phyloP scores from a whole-genome alignment of 2,329 filamentous ascomycete genomes.

The Curvularia eragrostidis region DNA sequence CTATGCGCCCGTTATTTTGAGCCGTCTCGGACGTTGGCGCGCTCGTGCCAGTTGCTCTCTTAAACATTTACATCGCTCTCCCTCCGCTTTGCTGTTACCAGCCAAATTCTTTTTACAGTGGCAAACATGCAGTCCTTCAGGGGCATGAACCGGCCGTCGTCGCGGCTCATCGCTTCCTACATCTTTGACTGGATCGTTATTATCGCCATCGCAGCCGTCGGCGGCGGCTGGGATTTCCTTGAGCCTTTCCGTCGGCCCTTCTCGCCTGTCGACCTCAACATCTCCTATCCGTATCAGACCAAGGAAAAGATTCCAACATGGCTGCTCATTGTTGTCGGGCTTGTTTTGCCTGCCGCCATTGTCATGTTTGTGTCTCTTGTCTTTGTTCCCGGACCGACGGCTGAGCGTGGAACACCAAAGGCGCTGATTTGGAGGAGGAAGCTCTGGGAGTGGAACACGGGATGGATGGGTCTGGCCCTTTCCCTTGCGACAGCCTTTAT shows the following conservation, averaged over 20 bases:
- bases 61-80: neutral
- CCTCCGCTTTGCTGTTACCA: constrained; percentile 13
- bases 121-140: constrained; percentile 36
- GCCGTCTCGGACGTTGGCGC: constrained; percentile 7
- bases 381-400: constrained; percentile 75
- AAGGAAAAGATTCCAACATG: constrained; percentile 75
- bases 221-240: constrained; percentile 64
- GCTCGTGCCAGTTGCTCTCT: neutral
- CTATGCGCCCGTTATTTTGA: constrained; percentile 23
- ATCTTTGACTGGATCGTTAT: constrained; percentile 76
- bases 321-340: constrained; percentile 68
- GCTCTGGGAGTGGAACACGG: constrained; percentile 88
- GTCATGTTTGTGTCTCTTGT: constrained; percentile 72
- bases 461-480: constrained; percentile 81
- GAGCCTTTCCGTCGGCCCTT: constrained; percentile 74
- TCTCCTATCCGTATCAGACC: constrained; percentile 76
- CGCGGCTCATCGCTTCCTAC: constrained; percentile 69
- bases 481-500: constrained; percentile 76
- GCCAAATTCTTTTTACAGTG: constrained; percentile 8
- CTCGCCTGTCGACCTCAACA: constrained; percentile 73
- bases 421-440: constrained; percentile 77
- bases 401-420: constrained; percentile 67
- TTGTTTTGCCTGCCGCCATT: constrained; percentile 69
- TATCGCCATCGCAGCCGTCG: constrained; percentile 64
- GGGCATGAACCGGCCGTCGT: constrained; percentile 49